phyloP scores from a whole-genome alignment of 768 basidiomycete species.

The Amanita molliuscula region DNA sequence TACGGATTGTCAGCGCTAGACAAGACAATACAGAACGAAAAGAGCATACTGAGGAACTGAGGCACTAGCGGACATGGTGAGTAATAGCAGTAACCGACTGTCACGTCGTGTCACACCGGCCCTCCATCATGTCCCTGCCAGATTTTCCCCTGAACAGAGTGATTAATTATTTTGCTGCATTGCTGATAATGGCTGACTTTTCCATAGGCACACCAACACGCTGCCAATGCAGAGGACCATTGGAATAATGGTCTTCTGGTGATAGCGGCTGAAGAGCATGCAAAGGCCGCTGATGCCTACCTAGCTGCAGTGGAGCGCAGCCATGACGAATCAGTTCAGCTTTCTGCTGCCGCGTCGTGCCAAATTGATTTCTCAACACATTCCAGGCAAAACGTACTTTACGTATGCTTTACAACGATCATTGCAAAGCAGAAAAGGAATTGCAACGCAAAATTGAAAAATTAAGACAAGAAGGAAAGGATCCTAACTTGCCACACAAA shows the following conservation, averaged over 20 bases:
- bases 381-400: conserved; percentile 68
- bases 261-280: conserved; percentile 63
- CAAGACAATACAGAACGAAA: neutral
- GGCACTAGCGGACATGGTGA: conserved; percentile 32
- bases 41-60: conserved; percentile 33
- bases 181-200: conserved; percentile 5
- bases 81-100: neutral
- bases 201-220: conserved; percentile 69
- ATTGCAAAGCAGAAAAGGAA: conserved; percentile 60
- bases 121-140: conserved; percentile 1
- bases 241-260: conserved; percentile 56
- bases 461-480: conserved; percentile 65
- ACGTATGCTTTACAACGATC: conserved; percentile 66
- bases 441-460: conserved; percentile 63
- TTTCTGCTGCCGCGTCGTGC: conserved; percentile 8
- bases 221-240: conserved; percentile 71
- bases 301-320: conserved; percentile 63
- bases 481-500: conserved; percentile 66
- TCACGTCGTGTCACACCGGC: neutral
- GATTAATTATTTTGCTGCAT: neutral
- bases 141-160: conserved; percentile 8
- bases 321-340: conserved; percentile 57
- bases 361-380: conserved; percentile 3
- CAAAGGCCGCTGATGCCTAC: conserved; percentile 70
- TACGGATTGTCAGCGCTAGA: neutral